phyloP scores from a whole-genome alignment of 192 early-diverging fungal genomes.

The Mortierella claussenii region DNA sequence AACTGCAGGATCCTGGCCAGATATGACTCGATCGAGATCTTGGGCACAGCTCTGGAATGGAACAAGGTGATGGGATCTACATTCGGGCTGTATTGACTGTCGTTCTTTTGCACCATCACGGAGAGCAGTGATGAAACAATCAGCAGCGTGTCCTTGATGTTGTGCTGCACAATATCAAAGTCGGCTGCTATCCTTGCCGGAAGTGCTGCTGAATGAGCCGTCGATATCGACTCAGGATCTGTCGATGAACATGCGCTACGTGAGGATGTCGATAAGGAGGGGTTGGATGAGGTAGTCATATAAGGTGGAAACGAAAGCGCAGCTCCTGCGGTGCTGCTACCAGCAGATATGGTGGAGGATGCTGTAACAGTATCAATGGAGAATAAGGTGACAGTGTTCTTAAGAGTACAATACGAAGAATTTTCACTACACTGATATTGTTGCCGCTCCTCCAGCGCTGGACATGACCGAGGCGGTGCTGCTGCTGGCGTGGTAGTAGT shows the following conservation, averaged over 20 bases:
- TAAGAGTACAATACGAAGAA: no score
- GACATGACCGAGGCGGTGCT: no score
- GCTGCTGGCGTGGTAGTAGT: no score
- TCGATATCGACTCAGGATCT: not conserved
- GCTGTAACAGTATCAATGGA: not conserved
- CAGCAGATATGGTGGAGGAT: not conserved
- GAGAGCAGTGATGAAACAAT: slow-evolving; percentile 62
- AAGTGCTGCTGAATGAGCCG: not conserved
- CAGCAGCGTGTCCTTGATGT: slow-evolving; percentile 53
- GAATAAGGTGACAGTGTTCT: no score
- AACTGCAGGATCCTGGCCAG: slow-evolving; percentile 72
- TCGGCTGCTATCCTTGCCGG: not conserved
- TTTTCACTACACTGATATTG: no score
- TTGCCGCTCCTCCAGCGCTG: no score
- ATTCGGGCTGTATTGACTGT: slow-evolving; percentile 40
- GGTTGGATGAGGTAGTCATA: slow-evolving; percentile 5
- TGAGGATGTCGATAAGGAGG: not conserved
- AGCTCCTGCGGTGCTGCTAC: not conserved
- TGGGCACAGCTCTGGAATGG: slow-evolving; percentile 74
- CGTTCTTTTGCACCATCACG: slow-evolving; percentile 56
- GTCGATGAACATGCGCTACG: slow-evolving; percentile 1
- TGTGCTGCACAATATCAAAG: slow-evolving; percentile 57
- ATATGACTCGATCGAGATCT: slow-evolving; percentile 73
- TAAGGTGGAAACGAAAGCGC: slow-evolving; percentile 6
- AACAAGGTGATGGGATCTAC: slow-evolving; percentile 67